Base-by-base conservation (phyloP, 768 basidiomycete genomes). In the Lentinula boryana region DNA sequence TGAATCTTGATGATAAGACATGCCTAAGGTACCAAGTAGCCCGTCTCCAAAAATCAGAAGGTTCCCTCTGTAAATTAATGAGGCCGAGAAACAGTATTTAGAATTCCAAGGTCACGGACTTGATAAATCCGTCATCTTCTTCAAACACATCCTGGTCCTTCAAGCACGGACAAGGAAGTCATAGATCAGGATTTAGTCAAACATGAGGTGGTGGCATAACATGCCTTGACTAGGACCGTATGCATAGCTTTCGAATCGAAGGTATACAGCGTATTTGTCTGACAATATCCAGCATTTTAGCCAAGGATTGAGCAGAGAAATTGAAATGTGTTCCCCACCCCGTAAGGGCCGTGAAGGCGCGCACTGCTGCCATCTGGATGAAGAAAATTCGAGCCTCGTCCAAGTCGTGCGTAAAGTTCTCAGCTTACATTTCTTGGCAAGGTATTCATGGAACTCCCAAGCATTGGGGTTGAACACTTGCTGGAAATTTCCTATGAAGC, bases 171-270 rank as follows among this genome's bases (percentile, higher is more conserved):
- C 6, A 18, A 21, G 35, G 10, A 23, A 18, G 16, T 31, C 36
- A 9, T 48, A 7, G 16, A 21, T 27, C 12, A 35, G 33, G 8
- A n/a, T 18, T n/a, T 3, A 21, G 18, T 10, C 8, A 4, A 21
- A 4, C 8, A 2, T 23, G 46, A 12, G n/a, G 18, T 23, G 9
- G 43, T 44, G 16, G 18, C 36, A 6, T 13, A 23, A 12, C 43
- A 31, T 41, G 49, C 58, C 36, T 43, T 60, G 32, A 60, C 50
- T 15, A 60, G 36, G 16, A 60, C 23, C 27, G 50, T 60, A 5
- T 60, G 58, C 33, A 60, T 36, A 1, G 50, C 58, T 33, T 52
- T 51, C 13, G 58, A 36, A 32, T 60, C 58, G 31, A 23, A 60
- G 18, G 38, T 52, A 18, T 60, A 60, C 16, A 60, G 50, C n/a